Conservation (phyloP, 371 early-diverging fungal genomes). For the Lichtheimia ornata region DNA sequence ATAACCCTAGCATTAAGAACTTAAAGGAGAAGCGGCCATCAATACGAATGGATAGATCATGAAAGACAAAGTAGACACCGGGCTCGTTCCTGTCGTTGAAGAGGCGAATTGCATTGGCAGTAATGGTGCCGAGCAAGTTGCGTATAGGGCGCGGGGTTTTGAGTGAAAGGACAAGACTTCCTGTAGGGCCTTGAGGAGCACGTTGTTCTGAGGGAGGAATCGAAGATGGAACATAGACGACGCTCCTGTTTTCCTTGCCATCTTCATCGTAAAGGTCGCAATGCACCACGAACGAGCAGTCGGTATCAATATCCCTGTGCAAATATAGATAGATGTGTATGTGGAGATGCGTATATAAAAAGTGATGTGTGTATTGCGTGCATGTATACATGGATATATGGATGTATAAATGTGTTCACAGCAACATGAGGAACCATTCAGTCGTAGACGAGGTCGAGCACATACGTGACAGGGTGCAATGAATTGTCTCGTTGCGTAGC, state of each 20-base stretch:
- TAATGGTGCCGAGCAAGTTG: slow-evolving; percentile 17
- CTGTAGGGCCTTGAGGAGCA: not conserved
- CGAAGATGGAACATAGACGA: slow-evolving; percentile 14
- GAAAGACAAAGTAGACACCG: slow-evolving; percentile 60
- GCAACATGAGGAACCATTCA: too few species aligned
- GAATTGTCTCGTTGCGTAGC: slow-evolving; percentile 19
- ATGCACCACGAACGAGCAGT: slow-evolving; percentile 18
- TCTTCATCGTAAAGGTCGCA: slow-evolving; percentile 25
- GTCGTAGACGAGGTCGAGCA: not conserved
- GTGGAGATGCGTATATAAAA: not conserved
- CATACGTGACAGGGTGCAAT: slow-evolving; percentile 12
- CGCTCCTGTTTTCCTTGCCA: slow-evolving; percentile 11
- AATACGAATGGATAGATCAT: slow-evolving; percentile 50
- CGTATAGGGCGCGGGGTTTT: slow-evolving; percentile 15
- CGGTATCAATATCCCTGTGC: slow-evolving; percentile 1
- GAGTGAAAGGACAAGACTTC: slow-evolving; percentile 10
- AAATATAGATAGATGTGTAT: not conserved
- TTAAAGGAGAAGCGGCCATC: slow-evolving; percentile 46
- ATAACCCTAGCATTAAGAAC: slow-evolving; percentile 15
- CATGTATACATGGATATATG: too few species aligned
- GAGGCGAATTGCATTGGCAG: slow-evolving; percentile 21
- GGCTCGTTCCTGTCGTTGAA: slow-evolving; percentile 27
- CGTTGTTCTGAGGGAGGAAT: slow-evolving; percentile 9
- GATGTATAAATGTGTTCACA: too few species aligned
- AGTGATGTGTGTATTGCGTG: too few species aligned